Evolutionary conservation across 441 rosid genomes (phyloP).

Genomic region (Syzygium malaccense): DNA sequence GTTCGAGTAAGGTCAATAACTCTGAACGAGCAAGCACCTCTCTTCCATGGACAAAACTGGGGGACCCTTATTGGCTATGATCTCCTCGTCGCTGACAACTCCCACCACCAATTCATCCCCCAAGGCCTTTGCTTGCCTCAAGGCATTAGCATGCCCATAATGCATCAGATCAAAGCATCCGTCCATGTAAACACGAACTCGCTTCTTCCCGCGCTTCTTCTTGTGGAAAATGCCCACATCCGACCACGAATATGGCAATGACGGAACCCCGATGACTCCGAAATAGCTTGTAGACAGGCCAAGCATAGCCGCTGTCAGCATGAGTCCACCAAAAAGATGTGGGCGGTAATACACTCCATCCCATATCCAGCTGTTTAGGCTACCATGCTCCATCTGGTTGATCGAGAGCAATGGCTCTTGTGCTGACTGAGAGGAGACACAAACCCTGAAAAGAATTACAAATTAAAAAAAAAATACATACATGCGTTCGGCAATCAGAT

Average conservation of each 20-base stretch:
- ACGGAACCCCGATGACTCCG: constrained; percentile 44
- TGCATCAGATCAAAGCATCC: constrained; percentile 99
- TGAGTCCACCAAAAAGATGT: constrained; percentile 56
- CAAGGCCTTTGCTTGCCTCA: constrained; percentile 85
- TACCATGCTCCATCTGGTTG: constrained; percentile 38
- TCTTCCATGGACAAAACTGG: constrained; percentile 90
- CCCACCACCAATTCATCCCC: constrained; percentile 94
- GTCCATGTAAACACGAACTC: constrained; percentile 90
- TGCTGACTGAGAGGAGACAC: constrained; percentile 25
- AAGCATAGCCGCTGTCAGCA: constrained; percentile 57
- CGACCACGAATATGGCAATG: constrained; percentile 28
- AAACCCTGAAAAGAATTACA: not conserved
- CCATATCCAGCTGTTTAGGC: constrained; percentile 44
- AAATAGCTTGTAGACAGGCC: constrained; percentile 61
- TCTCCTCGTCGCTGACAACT: constrained; percentile 88
- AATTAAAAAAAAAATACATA: not conserved
- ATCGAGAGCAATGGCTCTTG: not conserved
- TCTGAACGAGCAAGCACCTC: constrained; percentile 32
- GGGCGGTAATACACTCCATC: constrained; percentile 54
- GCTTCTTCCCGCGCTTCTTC: constrained; percentile 41
- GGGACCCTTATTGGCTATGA: constrained; percentile 87
- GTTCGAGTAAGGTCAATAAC: not conserved
- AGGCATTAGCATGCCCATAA: constrained; percentile 92
- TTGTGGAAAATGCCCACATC: constrained; percentile 35
- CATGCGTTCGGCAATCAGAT: not conserved